Evolutionary conservation across 768 basidiomycete genomes (phyloP), one percentile per base, ranked within the genome.

Genomic region (Russula compacta): DNA sequence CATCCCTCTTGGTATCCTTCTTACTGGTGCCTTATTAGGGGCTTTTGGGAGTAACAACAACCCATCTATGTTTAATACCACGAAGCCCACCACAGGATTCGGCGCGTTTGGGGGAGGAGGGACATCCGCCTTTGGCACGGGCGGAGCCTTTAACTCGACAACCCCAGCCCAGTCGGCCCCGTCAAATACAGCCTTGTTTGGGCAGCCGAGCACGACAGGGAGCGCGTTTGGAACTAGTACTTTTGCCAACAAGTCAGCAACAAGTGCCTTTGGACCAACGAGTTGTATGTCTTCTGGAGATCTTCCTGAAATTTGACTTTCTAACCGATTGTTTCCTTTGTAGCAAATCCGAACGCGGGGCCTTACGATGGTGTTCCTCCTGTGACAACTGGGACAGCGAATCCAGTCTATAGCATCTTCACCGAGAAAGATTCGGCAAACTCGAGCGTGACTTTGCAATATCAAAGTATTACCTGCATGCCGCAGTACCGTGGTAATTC

Each of bases 381-480:
- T 12, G 81, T 87, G 6, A 83, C 84, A 1, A 84, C 83, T 14
- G 92, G 92, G 42, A 80, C 88, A 0, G 75, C 82, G 15, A 83
- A 83, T 64, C 85, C 90, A 3, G 71, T 81, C 3, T 94, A 85
- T 69, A 70, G 71, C 47, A 73, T 76, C 6, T 83, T 77, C 63
- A 70, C 56, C 39, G 92, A 94, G 69, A 90, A 90, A 67, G 92
- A 94, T 65, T 67, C 74, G 15, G 69, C 73, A 9, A 79, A 74
- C 59, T 65, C 75, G 17, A 75, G 54, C 53, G 60, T 73, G 12
- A 81, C 76, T 5, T 76, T 87, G 44, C 86, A 89, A 63, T 95
- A 87, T 71, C 92, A 95, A 72, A 81, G 85, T 40, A 92, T 92
- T 56, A 81, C 85, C 17, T 86, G 85, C 64, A 90, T 87, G 79